Evolutionary conservation across 768 basidiomycete species (phyloP), one percentile per base, ranked within the genome.

Genomic region (Steccherinum ochraceum): DNA sequence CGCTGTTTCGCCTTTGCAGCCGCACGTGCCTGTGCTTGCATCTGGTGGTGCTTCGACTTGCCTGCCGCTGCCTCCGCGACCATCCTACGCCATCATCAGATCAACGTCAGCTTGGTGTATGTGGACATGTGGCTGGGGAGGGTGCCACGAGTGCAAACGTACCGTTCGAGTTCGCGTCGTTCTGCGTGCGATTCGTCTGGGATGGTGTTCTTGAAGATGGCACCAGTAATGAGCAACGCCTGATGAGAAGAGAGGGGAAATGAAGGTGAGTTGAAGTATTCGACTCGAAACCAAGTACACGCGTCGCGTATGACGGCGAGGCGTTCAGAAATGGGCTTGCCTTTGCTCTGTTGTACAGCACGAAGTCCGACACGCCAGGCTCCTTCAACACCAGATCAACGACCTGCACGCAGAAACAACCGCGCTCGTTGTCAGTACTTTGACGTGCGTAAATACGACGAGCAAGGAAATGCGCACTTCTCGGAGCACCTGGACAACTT

Each of bases 171-270:
- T 67, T 97, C 93, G 45, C 96, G 79, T 20, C 96, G 82, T 62
- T 96, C 96, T 63, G 88, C 87, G 62, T 96, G 94, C 7, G 89
- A 84, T 63, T 90, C 93, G 62, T 98, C 95, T 2, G 96, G 88
- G 24, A 77, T 64, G 0, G 89, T 79, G 3, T 76, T 70, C 67
- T 94, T 95, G 76, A 97, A 95, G 58, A 95, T 84, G 13, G 86
- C 86, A 5, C 95, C 96, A 26, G 88, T 85, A 13, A 91, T 73
- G 51, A 98, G 71, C n/a, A 98, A 73, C 40, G 87, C 94, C 86
- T 93, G 45, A n/a, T 2, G 19, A 4, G 21, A 5, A 40, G 10
- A 18, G n/a, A n/a, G n/a, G n/a, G 7, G 30, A 48, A 19, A 25
- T 16, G 27, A 7, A 16, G 7, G 30, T 35, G 30, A 35, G 30